Conservation (phyloP, 2,329 filamentous ascomycete genomes). For the Pochonia chlamydosporia region DNA sequence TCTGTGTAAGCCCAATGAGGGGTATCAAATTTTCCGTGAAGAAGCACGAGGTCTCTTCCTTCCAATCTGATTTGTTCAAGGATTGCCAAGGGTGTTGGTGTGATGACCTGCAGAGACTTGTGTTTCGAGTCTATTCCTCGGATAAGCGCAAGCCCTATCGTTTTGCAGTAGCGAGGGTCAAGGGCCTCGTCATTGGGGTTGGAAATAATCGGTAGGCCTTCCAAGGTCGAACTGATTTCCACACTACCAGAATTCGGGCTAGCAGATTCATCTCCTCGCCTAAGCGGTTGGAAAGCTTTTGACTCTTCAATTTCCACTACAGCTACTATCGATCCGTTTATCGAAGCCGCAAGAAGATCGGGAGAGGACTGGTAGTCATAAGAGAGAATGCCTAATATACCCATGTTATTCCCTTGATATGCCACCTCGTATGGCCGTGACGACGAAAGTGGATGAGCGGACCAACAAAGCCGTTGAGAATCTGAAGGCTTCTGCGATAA, state of each 20-base stretch:
- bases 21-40: constrained; percentile 63
- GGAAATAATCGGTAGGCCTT: constrained; percentile 58
- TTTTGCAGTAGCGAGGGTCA: constrained; percentile 52
- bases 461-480: constrained; percentile 35
- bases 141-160: constrained; percentile 62
- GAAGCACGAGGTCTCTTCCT: constrained; percentile 51
- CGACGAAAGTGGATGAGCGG: constrained; percentile 47
- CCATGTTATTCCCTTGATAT: constrained; percentile 45
- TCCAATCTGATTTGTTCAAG: constrained; percentile 34
- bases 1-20: constrained; percentile 67
- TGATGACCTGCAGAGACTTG: constrained; percentile 57
- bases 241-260: not conserved
- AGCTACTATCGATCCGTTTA: constrained; percentile 67
- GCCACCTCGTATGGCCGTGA: constrained; percentile 55
- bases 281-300: constrained; percentile 38
- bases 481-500: not conserved
- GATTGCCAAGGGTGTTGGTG: constrained; percentile 43
- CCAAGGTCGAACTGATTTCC: constrained; percentile 25
- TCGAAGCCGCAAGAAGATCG: constrained; percentile 54
- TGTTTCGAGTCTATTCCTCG: constrained; percentile 57
- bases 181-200: constrained; percentile 48
- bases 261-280: not conserved
- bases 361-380: constrained; percentile 60
- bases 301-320: constrained; percentile 55
- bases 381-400: constrained; percentile 60